Base-by-base conservation (phyloP, 1,139 yeast genomes). In the Taphrina confusa region DNA sequence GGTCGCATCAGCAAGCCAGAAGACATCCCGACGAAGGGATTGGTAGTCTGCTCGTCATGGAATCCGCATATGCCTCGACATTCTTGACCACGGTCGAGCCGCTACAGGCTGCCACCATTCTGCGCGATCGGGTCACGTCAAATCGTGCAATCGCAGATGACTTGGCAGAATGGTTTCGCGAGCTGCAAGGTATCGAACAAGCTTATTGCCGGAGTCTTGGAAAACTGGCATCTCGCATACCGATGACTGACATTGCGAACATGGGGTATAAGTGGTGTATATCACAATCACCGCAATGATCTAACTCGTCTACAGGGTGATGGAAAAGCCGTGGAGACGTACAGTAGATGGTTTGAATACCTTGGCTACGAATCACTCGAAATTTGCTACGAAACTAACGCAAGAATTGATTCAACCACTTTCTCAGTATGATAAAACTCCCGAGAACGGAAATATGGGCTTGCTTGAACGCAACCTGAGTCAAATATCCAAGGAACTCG, bases 311-410 rank as follows among this genome's bases (percentile, higher is more conserved):
- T 12, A 3, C 14, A 54, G 58, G n/a, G 23, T 54, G 34, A 36
- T 54, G 58, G 58, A 54, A 28, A 33, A 54, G 34, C 45, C 58
- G 11, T 54, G 58, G 58, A n/a, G 55, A 20, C 37, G 60, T 8
- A 33, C 34, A 6, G 18, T 56, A 11, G 60, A 33, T 8, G 47
- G 39, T 9, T 4, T 49, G 1, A 46, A 37, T 9, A 39, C 28
- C 8, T 20, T 46, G 12, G 60, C 55, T 14, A 30, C 60, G 33
- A 31, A 37, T 27, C 60, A 47, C 23, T 34, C 60, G 16, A 46
- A 40, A 16, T 56, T 44, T 28, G 60, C 60, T 16, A 33, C 54
- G 40, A 56, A 56, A 30, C 18, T 56, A 18, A 23, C 44, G 8
- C 46, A 47, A 14, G 60, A 54, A 16, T 16, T 54, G 20, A 46